phyloP scores from a whole-genome alignment of 140 eudicot genomes.

The Erigeron philadelphicus region DNA sequence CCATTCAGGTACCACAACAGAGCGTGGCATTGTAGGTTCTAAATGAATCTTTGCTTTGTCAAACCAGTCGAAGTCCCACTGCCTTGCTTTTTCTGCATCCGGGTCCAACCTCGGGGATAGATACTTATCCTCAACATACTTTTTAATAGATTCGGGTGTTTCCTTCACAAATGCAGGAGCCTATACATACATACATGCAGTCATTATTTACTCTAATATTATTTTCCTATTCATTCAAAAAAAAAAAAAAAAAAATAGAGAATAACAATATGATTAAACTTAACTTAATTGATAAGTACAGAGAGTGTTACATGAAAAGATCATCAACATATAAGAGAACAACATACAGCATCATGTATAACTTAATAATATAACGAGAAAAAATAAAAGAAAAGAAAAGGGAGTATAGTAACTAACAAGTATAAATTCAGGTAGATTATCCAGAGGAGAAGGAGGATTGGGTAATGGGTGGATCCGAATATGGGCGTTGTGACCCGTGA shows the following conservation, averaged over 20 bases:
- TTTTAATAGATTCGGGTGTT: slow-evolving; percentile 72
- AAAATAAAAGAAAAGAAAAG: not conserved
- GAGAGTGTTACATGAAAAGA: no score
- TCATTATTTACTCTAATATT: no score
- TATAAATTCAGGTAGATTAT: slow-evolving; percentile 71
- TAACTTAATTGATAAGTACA: no score
- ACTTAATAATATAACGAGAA: not conserved
- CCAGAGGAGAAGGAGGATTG: slow-evolving; percentile 39
- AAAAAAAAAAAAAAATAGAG: no score
- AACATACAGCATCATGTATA: no score
- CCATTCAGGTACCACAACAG: slow-evolving; percentile 80
- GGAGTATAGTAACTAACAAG: slow-evolving; percentile 42
- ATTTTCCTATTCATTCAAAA: no score
- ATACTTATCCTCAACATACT: slow-evolving; percentile 65
- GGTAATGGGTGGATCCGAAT: slow-evolving; percentile 79
- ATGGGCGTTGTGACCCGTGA: slow-evolving; percentile 93
- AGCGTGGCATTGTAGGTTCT: slow-evolving; percentile 82
- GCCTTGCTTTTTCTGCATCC: slow-evolving; percentile 79
- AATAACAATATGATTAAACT: no score
- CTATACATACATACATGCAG: slow-evolving; percentile 32
- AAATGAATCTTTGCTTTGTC: slow-evolving; percentile 58
- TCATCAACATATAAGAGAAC: no score
- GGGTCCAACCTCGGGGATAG: slow-evolving; percentile 71
- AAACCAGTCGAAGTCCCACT: slow-evolving; percentile 99
- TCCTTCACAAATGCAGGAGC: slow-evolving; percentile 87